Conservation (phyloP, 169 alveolate genomes). For the Perkinsus olseni region DNA sequence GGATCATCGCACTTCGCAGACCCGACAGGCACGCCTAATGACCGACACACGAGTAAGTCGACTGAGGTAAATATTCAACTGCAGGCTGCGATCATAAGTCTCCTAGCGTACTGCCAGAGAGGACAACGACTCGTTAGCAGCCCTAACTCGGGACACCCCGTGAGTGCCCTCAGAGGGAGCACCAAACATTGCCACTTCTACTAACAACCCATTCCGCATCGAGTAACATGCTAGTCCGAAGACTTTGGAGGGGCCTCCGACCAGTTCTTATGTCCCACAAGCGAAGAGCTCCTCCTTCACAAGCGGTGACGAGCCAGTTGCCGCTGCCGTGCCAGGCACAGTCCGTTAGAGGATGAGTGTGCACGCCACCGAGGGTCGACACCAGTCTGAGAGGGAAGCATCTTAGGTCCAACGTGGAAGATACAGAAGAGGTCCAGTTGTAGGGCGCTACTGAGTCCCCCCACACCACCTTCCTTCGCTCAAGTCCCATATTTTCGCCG, state of each 20-base stretch:
- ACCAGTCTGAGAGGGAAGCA: not conserved
- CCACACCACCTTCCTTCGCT: not conserved
- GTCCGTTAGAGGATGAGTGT: not conserved
- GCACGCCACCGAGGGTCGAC: not conserved
- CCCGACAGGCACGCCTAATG: not conserved
- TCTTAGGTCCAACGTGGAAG: not conserved
- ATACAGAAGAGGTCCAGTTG: not conserved
- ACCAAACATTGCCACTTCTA: not conserved
- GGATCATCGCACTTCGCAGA: not conserved
- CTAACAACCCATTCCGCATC: too few species aligned
- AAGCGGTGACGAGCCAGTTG: not conserved
- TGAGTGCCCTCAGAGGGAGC: not conserved
- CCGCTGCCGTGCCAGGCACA: not conserved
- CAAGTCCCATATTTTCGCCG: not conserved
- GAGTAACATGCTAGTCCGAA: too few species aligned
- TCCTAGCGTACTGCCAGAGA: too few species aligned
- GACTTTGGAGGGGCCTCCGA: not conserved
- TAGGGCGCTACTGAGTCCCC: not conserved
- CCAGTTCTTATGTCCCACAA: not conserved
- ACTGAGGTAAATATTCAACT: not conserved
- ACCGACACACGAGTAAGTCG: not conserved
- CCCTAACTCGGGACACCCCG: too few species aligned
- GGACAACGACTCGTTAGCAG: too few species aligned
- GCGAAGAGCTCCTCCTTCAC: not conserved
- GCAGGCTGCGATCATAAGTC: too few species aligned